Evolutionary conservation across 345 rosid species (phyloP), one percentile per base, ranked within the genome.

Genomic region (Clarkia xantiana): DNA sequence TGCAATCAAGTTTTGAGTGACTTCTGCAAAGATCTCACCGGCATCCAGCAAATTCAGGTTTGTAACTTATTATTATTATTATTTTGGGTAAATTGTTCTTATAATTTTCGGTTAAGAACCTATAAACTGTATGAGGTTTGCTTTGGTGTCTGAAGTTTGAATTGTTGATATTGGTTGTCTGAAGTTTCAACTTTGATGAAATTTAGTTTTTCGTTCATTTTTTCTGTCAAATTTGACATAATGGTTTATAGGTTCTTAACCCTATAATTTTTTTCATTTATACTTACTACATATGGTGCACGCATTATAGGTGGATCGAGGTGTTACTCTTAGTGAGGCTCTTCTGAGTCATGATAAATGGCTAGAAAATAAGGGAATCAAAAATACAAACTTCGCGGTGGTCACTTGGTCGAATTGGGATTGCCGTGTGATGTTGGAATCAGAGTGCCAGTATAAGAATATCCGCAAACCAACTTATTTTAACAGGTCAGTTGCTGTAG

Each of bases 401-500:
- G 77, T 72, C 16, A 68, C 77, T 39, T 72, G 77, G 77, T 65
- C 77, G 2, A 68, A 68, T 46, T 72, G 77, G 73, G 77, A 72
- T 59, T 72, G 77, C 50, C 67, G 62, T 17, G 73, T 72, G 56
- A 68, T 72, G 77, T 44, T 72, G 73, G 77, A 72, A 56, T 68
- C 77, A 1, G 77, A 68, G 57, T 68, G 77, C 54, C 71, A 73
- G 29, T 65, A 54, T 46, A 72, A 72, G 63, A 72, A 72, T 40
- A 72, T 72, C 49, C 54, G 62, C 38, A 68, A 68, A 50, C 77
- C 77, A n/a, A 62, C 68, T 16, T 72, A 72, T 45, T 72, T 72
- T 51, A 72, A 72, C 57, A 46, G 63, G 77, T 68, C 38, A 65
- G 45, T 40, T 16, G 13, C 25, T 22, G 25, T 22, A 2, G 25